A percentile compares a stretch with the other conserved stretches of the same genome.
These are phyloP conservation scores for Nidularia pulvinata DNA, from an alignment of 768 basidiomycete genomes.

Conservation along the genomic window DNA sequence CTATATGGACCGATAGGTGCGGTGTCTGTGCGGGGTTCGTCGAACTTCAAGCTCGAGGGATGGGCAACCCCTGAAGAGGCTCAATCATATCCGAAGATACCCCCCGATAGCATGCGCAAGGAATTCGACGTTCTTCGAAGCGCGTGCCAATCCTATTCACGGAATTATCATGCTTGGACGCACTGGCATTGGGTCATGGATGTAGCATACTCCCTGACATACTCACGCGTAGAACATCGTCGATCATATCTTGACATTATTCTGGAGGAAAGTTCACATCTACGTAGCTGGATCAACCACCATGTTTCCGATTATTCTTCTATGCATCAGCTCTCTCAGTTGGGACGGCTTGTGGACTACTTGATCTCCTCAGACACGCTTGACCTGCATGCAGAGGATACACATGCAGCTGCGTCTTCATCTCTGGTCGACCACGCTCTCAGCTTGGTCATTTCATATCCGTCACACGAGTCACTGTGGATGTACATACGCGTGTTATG, in stretches of 20 bases:
- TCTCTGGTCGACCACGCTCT: slow-evolving; percentile 38
- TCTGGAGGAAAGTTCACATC: slow-evolving; percentile 27
- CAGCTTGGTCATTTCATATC: slow-evolving; percentile 47
- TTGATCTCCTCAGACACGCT: slow-evolving; percentile 5
- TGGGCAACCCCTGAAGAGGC: slow-evolving; percentile 22
- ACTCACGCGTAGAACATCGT: slow-evolving; percentile 8
- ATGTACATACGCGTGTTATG: slow-evolving; percentile 45
- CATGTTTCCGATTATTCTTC: slow-evolving; percentile 73
- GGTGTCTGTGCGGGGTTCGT: background rate
- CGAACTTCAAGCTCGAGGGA: slow-evolving; percentile 2
- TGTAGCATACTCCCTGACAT: slow-evolving; percentile 17
- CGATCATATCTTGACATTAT: slow-evolving; percentile 29
- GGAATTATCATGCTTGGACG: slow-evolving; percentile 77
- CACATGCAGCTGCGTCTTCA: slow-evolving; percentile 2
- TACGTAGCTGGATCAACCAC: slow-evolving; percentile 54
- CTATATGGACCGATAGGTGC: slow-evolving; percentile 18
- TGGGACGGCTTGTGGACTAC: slow-evolving; percentile 26
- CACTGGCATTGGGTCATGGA: slow-evolving; percentile 56
- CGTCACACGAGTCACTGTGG: slow-evolving; percentile 66
- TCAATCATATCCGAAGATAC: slow-evolving; percentile 27
- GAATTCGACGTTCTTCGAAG: slow-evolving; percentile 48
- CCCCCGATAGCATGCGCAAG: slow-evolving; percentile 27
- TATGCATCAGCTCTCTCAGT: slow-evolving; percentile 47
- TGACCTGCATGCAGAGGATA: slow-evolving; percentile 2
- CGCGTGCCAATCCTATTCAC: slow-evolving; percentile 63